Conservation (phyloP, 2,329 filamentous ascomycete species). For the Colletotrichum somersetense region DNA sequence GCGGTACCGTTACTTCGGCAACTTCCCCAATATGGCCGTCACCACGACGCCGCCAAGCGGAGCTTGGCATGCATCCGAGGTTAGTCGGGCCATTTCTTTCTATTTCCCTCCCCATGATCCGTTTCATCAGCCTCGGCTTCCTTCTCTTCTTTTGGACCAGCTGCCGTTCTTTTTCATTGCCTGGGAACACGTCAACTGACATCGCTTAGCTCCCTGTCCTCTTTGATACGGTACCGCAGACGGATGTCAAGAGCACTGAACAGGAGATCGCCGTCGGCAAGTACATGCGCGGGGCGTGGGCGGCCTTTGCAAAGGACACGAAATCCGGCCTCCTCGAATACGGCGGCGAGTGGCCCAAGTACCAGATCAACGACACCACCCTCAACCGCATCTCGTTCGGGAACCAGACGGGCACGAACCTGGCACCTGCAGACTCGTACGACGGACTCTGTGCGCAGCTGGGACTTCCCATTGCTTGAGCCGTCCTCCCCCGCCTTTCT, state of each 20-base stretch:
- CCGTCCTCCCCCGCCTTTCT: neutral
- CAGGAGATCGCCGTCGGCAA: conserved; percentile 48
- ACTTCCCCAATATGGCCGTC: conserved; percentile 51
- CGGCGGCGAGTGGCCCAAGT: conserved; percentile 45
- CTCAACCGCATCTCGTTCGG: conserved; percentile 47
- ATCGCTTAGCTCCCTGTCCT: conserved; percentile 46
- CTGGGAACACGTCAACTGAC: conserved; percentile 17
- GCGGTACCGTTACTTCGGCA: conserved; percentile 54
- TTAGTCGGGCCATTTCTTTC: conserved; percentile 22
- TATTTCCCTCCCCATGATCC: neutral
- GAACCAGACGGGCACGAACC: conserved; percentile 47
- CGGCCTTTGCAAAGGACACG: conserved; percentile 55
- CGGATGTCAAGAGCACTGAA: conserved; percentile 42
- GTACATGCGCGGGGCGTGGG: conserved; percentile 55
- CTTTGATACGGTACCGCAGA: conserved; percentile 48
- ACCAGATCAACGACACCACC: conserved; percentile 39
- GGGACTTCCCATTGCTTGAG: conserved; percentile 18
- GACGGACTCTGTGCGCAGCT: conserved; percentile 31
- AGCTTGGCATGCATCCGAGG: conserved; percentile 51
- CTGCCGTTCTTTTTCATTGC: neutral
- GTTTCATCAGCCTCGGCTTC: conserved; percentile 1
- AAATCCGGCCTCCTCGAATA: conserved; percentile 49
- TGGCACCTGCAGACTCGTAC: conserved; percentile 38
- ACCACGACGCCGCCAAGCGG: conserved; percentile 48
- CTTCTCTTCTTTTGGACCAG: neutral